Evolutionary conservation across 768 basidiomycete genomes (phyloP).

Genomic region (Boletus coccyginus): DNA sequence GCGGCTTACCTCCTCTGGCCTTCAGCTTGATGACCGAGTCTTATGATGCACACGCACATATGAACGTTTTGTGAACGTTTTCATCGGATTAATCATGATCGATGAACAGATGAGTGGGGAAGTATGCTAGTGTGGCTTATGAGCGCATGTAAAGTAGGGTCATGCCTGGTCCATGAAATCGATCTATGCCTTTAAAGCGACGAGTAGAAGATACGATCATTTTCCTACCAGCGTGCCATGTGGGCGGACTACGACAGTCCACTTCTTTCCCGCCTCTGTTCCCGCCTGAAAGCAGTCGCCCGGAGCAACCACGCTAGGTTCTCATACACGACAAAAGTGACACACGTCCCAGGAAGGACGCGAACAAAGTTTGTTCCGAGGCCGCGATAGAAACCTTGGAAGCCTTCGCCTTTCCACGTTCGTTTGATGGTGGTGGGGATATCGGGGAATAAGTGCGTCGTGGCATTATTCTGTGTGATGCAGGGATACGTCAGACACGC

Average conservation of each 20-base stretch:
- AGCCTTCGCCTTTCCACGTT: conserved; percentile 80
- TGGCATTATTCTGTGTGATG: conserved; percentile 58
- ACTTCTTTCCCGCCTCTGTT: conserved; percentile 17
- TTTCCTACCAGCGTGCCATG: neutral
- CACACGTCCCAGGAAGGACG: conserved; percentile 94
- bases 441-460: conserved; percentile 68
- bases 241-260: neutral
- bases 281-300: conserved; percentile 57
- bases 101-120: conserved; percentile 6
- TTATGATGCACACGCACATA: neutral
- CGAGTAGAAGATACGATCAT: conserved; percentile 8
- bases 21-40: conserved; percentile 1
- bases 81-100: neutral
- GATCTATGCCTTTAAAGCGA: neutral
- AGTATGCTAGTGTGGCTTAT: neutral
- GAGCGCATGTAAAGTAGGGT: conserved; percentile 9
- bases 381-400: conserved; percentile 90
- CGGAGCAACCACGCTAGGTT: conserved; percentile 82
- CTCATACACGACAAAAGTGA: conserved; percentile 98
- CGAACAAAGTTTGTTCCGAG: conserved; percentile 91
- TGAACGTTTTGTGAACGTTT: neutral
- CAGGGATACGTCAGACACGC: neutral
- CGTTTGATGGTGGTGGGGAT: conserved; percentile 78
- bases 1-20: conserved; percentile 28
- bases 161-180: conserved; percentile 4